Percentiles rank a stretch among this genome's conserved stretches.
phyloP scores from a whole-genome alignment of 2,329 filamentous ascomycete species.

The Botrytis pseudocinerea region DNA sequence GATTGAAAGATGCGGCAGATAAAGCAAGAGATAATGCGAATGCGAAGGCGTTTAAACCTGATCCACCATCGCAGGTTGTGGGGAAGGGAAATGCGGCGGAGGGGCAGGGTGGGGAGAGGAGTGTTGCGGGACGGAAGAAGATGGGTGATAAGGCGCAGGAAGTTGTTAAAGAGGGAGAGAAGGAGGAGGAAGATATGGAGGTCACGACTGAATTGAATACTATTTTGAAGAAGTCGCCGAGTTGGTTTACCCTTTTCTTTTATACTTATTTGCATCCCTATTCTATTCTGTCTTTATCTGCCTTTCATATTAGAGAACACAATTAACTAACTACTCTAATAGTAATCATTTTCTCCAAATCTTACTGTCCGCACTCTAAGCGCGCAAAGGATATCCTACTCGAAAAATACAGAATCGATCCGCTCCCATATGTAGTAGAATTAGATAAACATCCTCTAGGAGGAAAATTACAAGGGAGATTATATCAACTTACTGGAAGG shows the following conservation, averaged over 20 bases:
- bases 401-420: conserved; percentile 79
- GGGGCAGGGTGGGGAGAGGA: conserved; percentile 39
- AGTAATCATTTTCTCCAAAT: conserved; percentile 97
- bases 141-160: conserved; percentile 39
- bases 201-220: conserved; percentile 70
- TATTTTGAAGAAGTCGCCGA: conserved; percentile 82
- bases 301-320: conserved; percentile 3
- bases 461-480: conserved; percentile 65
- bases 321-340: conserved; percentile 16
- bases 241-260: conserved; percentile 52
- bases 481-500: conserved; percentile 74
- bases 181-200: conserved; percentile 57
- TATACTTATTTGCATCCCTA: background rate
- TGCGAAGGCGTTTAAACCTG: conserved; percentile 63
- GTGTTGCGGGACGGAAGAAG: conserved; percentile 55
- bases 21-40: conserved; percentile 69
- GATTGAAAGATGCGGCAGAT: conserved; percentile 68
- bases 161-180: conserved; percentile 37
- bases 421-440: conserved; percentile 84
- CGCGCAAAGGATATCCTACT: conserved; percentile 84
- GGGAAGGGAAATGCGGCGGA: conserved; percentile 43
- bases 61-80: conserved; percentile 57
- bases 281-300: background rate
- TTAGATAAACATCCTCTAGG: conserved; percentile 82
- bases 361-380: conserved; percentile 84